phyloP scores from a whole-genome alignment of 805 yeast genomes.

The Lipomyces oligophaga region DNA sequence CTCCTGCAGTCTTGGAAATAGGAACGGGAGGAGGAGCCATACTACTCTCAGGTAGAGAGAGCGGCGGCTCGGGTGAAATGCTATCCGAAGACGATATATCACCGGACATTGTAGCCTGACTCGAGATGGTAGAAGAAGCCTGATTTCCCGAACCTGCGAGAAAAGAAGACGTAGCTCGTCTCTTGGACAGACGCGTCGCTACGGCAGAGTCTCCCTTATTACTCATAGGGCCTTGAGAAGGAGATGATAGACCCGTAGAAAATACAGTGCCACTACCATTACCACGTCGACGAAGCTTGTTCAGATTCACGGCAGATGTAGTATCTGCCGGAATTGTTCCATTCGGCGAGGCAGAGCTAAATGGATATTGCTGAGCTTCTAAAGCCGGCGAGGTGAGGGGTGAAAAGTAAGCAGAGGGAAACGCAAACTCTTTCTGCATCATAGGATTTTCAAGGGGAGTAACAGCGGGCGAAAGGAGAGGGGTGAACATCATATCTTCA shows the following conservation, averaged over 20 bases:
- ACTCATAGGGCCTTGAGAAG: constrained; percentile 4
- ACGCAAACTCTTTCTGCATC: constrained; percentile 13
- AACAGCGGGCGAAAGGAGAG: constrained; percentile 71
- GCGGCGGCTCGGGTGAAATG: constrained; percentile 25
- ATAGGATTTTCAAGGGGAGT: constrained; percentile 50
- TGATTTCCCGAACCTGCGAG: no score
- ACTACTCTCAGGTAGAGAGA: constrained; percentile 16
- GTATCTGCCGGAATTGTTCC: no score
- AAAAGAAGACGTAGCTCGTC: constrained; percentile 24
- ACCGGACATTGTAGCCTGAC: neutral
- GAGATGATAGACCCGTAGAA: constrained; percentile 11
- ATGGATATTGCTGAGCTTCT: constrained; percentile 23
- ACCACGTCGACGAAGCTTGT: constrained; percentile 12
- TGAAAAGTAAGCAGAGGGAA: constrained; percentile 21
- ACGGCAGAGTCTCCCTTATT: neutral
- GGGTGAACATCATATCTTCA: constrained; percentile 49
- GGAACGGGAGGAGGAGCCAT: constrained; percentile 29
- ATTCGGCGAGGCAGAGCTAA: constrained; percentile 7
- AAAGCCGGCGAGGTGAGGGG: constrained; percentile 32
- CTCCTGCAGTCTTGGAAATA: neutral
- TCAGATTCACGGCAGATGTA: neutral
- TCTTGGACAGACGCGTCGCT: constrained; percentile 17
- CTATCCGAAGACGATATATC: constrained; percentile 22
- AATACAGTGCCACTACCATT: constrained; percentile 4
- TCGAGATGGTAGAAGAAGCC: no score